Conservation (phyloP, 257 asterid genomes). For the Solanum neorickii region DNA sequence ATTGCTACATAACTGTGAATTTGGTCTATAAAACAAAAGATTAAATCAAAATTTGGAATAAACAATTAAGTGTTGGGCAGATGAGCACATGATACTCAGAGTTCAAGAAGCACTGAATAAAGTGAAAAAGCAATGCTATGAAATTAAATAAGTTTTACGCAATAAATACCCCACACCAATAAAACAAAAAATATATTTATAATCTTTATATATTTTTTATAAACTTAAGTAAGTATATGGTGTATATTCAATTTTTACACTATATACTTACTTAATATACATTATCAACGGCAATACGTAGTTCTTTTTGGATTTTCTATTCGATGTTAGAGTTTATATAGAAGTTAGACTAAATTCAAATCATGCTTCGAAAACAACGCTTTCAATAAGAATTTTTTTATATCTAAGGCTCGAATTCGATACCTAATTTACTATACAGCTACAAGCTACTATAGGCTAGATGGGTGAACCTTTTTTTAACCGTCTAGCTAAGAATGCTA, state of each 20-base stretch:
- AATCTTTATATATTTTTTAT: too few relatives aligned
- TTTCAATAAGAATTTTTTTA: too few relatives aligned
- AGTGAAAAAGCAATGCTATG: not conserved
- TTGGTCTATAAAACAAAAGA: not conserved
- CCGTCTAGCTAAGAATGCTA: too few relatives aligned
- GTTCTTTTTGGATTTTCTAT: fast-evolving
- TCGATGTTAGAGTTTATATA: too few relatives aligned
- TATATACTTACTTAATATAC: not conserved
- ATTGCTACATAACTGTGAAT: not conserved
- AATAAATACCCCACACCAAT: too few relatives aligned
- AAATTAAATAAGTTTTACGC: not conserved
- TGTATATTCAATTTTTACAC: not conserved
- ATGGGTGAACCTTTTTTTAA: too few relatives aligned
- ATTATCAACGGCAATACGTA: too few relatives aligned
- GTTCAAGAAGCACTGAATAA: not conserved
- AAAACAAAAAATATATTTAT: too few relatives aligned
- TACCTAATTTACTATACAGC: too few relatives aligned
- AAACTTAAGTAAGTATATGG: not conserved
- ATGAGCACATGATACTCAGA: not conserved
- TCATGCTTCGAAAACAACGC: too few relatives aligned
- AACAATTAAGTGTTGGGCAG: not conserved
- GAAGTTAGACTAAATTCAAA: not conserved
- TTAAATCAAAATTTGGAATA: not conserved
- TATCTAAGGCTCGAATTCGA: not conserved
- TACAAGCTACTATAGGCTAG: not conserved